Evolutionary conservation across 75 land plant genomes (phyloP).

Genomic region (Sequoia sempervirens): DNA sequence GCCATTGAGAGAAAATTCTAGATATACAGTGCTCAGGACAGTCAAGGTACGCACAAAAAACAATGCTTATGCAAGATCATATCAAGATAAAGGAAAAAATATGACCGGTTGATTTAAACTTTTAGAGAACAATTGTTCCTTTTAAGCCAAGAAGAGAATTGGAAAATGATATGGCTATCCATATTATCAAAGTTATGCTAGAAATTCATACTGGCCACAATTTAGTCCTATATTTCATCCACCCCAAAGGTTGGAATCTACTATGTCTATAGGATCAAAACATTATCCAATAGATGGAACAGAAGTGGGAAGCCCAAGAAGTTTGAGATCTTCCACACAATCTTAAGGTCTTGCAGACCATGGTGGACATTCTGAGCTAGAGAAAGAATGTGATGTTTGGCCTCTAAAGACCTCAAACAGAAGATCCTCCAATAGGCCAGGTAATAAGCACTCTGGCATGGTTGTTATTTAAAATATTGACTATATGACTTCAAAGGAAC

Average conservation of each 20-base stretch:
- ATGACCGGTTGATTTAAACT: constrained; percentile 18
- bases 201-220: constrained; percentile 7
- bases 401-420: background rate
- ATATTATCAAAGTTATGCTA: constrained; percentile 56
- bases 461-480: no score
- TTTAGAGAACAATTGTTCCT: constrained; percentile 56
- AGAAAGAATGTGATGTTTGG: constrained; percentile 18
- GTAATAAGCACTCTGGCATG: no score
- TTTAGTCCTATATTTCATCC: constrained; percentile 17
- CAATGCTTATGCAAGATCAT: no score
- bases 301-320: no score
- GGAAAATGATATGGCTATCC: constrained; percentile 38
- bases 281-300: no score
- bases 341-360: no score
- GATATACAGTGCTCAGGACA: no score
- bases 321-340: background rate
- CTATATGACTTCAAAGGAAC: no score
- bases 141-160: constrained; percentile 42
- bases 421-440: no score
- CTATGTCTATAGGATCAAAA: background rate
- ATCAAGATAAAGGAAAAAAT: constrained; percentile 33
- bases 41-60: no score
- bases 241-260: constrained; percentile 15
- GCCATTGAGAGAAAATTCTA: no score
- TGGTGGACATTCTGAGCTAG: no score